Conservation (phyloP, 768 basidiomycete genomes). For the Mycena amicta region DNA sequence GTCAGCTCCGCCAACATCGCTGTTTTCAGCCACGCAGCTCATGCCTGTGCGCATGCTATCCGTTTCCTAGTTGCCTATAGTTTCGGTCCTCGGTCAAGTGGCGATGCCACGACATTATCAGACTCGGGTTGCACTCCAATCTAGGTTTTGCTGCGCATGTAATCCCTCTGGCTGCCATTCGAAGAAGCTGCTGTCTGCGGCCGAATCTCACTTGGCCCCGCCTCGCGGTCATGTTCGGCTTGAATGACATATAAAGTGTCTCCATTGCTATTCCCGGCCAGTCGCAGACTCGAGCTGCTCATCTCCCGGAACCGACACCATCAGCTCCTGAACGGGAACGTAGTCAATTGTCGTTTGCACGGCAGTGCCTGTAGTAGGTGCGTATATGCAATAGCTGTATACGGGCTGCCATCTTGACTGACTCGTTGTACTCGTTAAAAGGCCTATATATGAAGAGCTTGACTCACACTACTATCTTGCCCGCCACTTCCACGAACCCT, state of each 20-base stretch:
- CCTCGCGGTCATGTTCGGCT: background rate
- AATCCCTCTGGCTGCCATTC: background rate
- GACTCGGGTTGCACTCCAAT: too few species aligned
- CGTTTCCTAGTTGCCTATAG: conserved; percentile 1
- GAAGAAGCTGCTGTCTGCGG: conserved; percentile 3
- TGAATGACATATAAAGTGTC: background rate
- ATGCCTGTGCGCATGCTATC: background rate
- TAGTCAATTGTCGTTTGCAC: conserved; percentile 13
- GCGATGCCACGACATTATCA: too few species aligned
- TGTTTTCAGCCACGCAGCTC: background rate
- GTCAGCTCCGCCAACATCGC: conserved; percentile 1
- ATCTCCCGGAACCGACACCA: conserved; percentile 8
- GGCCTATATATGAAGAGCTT: too few species aligned
- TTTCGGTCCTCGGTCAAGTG: too few species aligned
- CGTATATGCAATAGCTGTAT: conserved; percentile 14
- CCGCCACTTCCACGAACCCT: too few species aligned
- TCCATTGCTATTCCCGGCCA: background rate
- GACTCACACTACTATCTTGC: too few species aligned
- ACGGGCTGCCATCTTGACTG: background rate
- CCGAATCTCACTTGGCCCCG: background rate
- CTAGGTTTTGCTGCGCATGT: conserved; percentile 12
- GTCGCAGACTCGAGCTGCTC: conserved; percentile 2
- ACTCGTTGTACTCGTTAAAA: background rate
- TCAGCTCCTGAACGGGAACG: conserved; percentile 2
- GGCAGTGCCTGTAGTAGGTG: conserved; percentile 8